These are phyloP conservation scores for Tardiomyces digboiensis DNA, from an alignment of 1,139 yeast species.

Conservation along the genomic window DNA sequence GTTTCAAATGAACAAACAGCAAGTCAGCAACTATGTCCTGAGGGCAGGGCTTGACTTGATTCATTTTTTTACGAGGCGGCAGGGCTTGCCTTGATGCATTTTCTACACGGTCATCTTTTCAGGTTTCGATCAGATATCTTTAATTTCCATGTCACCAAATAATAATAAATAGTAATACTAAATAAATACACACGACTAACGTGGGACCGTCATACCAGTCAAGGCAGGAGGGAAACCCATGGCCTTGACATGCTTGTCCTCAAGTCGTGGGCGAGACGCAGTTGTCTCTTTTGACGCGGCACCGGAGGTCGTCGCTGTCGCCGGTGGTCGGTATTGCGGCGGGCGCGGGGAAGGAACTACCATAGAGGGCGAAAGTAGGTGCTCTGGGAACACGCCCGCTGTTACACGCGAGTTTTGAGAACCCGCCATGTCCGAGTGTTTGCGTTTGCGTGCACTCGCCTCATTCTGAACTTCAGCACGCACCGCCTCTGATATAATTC, in stretches of 20 bases:
- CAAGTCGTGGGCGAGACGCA: constrained; percentile 2
- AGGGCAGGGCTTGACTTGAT: too few relatives aligned
- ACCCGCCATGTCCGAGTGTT: neutral
- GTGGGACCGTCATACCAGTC: constrained; percentile 11
- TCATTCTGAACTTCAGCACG: neutral
- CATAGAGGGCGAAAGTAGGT: constrained; percentile 10
- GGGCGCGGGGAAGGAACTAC: constrained; percentile 11
- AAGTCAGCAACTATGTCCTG: too few relatives aligned
- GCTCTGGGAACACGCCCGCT: constrained; percentile 8
- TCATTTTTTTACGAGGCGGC: too few relatives aligned
- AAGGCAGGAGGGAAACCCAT: constrained; percentile 24
- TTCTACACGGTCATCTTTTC: too few relatives aligned
- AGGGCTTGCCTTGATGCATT: too few relatives aligned
- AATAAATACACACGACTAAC: constrained; percentile 3
- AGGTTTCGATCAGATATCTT: too few relatives aligned
- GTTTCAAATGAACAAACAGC: too few relatives aligned
- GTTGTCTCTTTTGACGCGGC: neutral
- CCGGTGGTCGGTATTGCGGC: constrained; percentile 7
- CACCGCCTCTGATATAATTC: neutral
- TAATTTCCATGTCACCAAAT: too few relatives aligned
- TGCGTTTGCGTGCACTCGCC: neutral
- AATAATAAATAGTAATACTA: too few relatives aligned
- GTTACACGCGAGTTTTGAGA: constrained; percentile 1
- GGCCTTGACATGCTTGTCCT: constrained; percentile 16
- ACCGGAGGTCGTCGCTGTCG: neutral